Evolutionary conservation across 805 yeast genomes (phyloP), one percentile per base, ranked within the genome.

Genomic region (Nakazawaea ishiwadae): DNA sequence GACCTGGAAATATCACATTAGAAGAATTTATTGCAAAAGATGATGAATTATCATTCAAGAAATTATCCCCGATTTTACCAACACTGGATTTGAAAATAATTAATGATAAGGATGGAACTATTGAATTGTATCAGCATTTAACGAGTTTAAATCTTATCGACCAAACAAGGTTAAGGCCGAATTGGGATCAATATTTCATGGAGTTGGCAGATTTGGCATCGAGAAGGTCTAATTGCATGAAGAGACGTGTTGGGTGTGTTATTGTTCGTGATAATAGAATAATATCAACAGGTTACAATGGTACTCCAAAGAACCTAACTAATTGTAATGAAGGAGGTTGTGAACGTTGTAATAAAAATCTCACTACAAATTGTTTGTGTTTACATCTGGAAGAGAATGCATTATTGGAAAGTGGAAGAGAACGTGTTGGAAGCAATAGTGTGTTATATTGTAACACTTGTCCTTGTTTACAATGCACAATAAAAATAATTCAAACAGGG

Each of bases 271-370:
- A 86, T 35, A 78, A 77, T 29, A 69, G 97, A 43, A 95, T 93
- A 20, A 73, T 93, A 19, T 93, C 98, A 2, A 93, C 99, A 0
- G 99, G 99, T 0, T 93, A 93, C 62, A 93, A 93, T 54, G 99
- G 99, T 2, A 93, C 99, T 0, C 98, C 99, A 9, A 72, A 96
- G 31, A 86, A 89, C 45, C 63, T 88, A 52, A 67, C 69, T 19
- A 93, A 93, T 53, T 93, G 99, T 63, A 90, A 87, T 54, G 91
- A 88, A 52, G 99, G 99, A 17, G 99, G 99, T 1, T 93, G 99
- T 60, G 62, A 77, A 4, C 68, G 99, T 30, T 93, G 99, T 59
- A 93, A 93, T 54, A 64, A 73, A 19, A 90, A 84, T 6, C 7
- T 26, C 15, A 10, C n/a, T 8, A 69, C 73, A 1, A 88, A 97